A percentile compares a stretch with the other conserved stretches of the same genome.
Conservation (phyloP, 1,284 basidiomycete species). For the Leccinum fallax region DNA sequence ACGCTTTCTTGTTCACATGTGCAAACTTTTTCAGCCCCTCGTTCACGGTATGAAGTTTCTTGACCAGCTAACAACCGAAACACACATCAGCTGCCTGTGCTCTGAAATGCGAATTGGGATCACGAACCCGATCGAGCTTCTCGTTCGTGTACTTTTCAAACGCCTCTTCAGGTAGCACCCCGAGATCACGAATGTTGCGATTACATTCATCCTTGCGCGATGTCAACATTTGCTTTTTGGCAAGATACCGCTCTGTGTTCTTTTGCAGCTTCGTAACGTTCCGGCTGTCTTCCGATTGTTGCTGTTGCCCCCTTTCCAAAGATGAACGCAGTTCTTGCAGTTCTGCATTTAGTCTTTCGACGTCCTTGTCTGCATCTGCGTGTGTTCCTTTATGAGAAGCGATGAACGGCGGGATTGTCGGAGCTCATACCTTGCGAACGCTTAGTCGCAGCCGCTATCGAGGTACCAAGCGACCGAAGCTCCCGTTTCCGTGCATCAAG, state of each 20-base stretch:
- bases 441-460: slow-evolving; percentile 65
- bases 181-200: slow-evolving; percentile 93
- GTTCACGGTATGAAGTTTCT: slow-evolving; percentile 88
- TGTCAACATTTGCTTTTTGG: slow-evolving; percentile 85
- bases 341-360: slow-evolving; percentile 65
- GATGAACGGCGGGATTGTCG: not conserved
- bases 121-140: slow-evolving; percentile 77
- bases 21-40: slow-evolving; percentile 95
- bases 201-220: slow-evolving; percentile 92
- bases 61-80: slow-evolving; percentile 67
- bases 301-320: slow-evolving; percentile 74
- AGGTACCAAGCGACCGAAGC: slow-evolving; percentile 62
- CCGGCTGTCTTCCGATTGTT: slow-evolving; percentile 85
- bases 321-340: slow-evolving; percentile 66
- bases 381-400: not conserved
- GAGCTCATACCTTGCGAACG: slow-evolving; percentile 40
- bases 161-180: slow-evolving; percentile 95
- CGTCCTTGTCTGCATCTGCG: slow-evolving; percentile 68
- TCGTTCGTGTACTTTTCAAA: slow-evolving; percentile 92
- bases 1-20: slow-evolving; percentile 99
- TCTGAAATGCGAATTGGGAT: not conserved
- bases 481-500: slow-evolving; percentile 72
- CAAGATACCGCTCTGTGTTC: slow-evolving; percentile 90
- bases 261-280: slow-evolving; percentile 91
- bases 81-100: slow-evolving; percentile 5